Evolutionary conservation across 768 basidiomycete genomes (phyloP).

Genomic region (Boletus sp.): DNA sequence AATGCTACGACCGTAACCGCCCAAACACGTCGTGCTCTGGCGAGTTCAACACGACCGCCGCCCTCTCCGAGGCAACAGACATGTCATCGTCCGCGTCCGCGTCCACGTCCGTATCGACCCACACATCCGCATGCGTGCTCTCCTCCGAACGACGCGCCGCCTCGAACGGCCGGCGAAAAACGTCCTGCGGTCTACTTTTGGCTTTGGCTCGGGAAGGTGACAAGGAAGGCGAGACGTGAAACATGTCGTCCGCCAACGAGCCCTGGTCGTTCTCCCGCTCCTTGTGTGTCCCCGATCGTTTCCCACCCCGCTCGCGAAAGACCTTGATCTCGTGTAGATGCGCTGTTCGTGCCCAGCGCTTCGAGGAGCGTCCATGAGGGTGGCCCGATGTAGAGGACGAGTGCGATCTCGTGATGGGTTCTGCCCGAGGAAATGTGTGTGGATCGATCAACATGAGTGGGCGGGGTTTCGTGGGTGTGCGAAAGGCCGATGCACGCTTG

Average conservation of each 20-base stretch:
- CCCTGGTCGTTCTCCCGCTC: conserved; percentile 12
- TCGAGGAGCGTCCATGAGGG: conserved; percentile 36
- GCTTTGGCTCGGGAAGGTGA: not conserved
- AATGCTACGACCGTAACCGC: not conserved
- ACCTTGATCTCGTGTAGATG: conserved; percentile 64
- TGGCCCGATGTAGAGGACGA: conserved; percentile 22
- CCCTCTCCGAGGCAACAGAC: conserved; percentile 15
- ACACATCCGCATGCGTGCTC: conserved; percentile 27
- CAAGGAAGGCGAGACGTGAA: not conserved
- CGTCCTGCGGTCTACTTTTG: not conserved
- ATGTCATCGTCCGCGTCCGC: conserved; percentile 28
- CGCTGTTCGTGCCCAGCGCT: conserved; percentile 61
- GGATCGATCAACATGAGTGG: conserved; percentile 17
- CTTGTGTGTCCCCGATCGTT: not conserved
- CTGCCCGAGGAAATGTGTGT: conserved; percentile 22
- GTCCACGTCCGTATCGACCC: conserved; percentile 43
- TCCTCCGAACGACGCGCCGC: conserved; percentile 9
- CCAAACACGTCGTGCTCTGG: conserved; percentile 14
- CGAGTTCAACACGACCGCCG: conserved; percentile 7
- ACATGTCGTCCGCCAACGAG: conserved; percentile 19
- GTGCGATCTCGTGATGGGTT: conserved; percentile 19
- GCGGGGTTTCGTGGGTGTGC: conserved; percentile 24
- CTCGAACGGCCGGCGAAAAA: conserved; percentile 7
- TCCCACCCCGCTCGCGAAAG: conserved; percentile 9
- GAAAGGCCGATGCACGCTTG: conserved; percentile 10